Evolutionary conservation across 371 early-diverging fungal genomes (phyloP), one percentile per base, ranked within the genome.

Genomic region (Actinomortierella wolfii): DNA sequence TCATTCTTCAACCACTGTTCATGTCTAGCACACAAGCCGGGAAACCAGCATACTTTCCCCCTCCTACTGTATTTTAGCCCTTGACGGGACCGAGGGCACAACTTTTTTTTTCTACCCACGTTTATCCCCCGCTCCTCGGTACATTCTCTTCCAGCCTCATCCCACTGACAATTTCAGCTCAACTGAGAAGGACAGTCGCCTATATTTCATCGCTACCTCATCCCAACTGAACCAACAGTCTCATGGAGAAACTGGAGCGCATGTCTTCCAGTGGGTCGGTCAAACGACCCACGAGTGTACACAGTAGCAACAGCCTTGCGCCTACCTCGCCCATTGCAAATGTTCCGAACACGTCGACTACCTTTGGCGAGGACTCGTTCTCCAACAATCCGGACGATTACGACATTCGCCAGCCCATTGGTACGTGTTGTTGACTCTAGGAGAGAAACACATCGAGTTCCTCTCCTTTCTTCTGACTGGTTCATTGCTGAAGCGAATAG

Each of bases 321-420:
- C 46, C 61, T 23, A 47, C 58, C 17, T 73, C 74, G 0, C 67
- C 62, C 26, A 43, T 63, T 13, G 60, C 63, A 20, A 73, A 54
- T 40, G 28, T 61, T 4, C 4, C 7, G 7, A 34, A 34, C 34
- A 34, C 34, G 11, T 53, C 61, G 9, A 44, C 67, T 20, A 43
- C 40, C 21, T 54, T 58, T 17, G 57, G 54, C 4, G 74, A 73
- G 41, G 74, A 73, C 44, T 29, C 54, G 18, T 76, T 76, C 44
- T 78, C 78, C 20, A 78, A 68, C 40, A 67, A 64, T 43, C 65
- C 76, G n/a, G 73, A 78, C 29, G 78, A 78, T 45, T 78, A 78
- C 54, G 78, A 78, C 21, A 67, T 78, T 53, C 73, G 56, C 43
- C 62, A 24, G 13, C 76, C 78, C 18, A 78, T 78, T 53, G 74